Percentiles rank a stretch among this genome's conserved stretches.
Conservation (phyloP, 768 basidiomycete species). For the Leccinum incarnatum region DNA sequence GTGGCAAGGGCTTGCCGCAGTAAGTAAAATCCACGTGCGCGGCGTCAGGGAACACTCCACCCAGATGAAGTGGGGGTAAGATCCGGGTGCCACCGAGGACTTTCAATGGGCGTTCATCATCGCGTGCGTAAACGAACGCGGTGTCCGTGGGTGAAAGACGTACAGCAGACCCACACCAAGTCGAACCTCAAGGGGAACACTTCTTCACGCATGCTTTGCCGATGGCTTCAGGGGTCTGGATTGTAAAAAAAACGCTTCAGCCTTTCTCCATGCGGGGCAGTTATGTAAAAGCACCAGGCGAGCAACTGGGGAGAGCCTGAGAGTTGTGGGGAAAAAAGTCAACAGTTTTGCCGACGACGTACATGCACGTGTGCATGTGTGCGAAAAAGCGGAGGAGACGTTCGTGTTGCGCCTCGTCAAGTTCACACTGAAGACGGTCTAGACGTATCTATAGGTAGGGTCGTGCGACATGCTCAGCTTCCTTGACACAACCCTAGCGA, state of each 20-base stretch:
- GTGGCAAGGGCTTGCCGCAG: background rate
- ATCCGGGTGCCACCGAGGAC: background rate
- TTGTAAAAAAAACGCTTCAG: background rate
- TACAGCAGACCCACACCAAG: slow-evolving; percentile 11
- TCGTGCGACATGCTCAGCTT: background rate
- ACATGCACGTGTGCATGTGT: background rate
- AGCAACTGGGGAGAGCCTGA: background rate
- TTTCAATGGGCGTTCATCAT: background rate
- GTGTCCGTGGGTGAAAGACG: background rate
- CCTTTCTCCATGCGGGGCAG: background rate
- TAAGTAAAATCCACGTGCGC: background rate
- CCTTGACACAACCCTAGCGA: background rate
- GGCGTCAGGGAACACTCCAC: background rate
- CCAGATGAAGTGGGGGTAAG: slow-evolving; percentile 1
- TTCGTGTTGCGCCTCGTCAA: background rate
- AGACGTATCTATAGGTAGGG: background rate
- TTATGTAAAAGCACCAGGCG: background rate
- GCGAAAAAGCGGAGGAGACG: background rate
- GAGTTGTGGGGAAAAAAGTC: background rate
- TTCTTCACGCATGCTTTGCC: background rate
- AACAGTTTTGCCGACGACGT: background rate
- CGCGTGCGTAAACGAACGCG: background rate
- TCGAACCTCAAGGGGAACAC: background rate
- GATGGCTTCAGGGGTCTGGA: background rate
- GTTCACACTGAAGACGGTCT: background rate